Evolutionary conservation across 768 basidiomycete species (phyloP), one percentile per base, ranked within the genome.

Genomic region (Pleurotus djamor): DNA sequence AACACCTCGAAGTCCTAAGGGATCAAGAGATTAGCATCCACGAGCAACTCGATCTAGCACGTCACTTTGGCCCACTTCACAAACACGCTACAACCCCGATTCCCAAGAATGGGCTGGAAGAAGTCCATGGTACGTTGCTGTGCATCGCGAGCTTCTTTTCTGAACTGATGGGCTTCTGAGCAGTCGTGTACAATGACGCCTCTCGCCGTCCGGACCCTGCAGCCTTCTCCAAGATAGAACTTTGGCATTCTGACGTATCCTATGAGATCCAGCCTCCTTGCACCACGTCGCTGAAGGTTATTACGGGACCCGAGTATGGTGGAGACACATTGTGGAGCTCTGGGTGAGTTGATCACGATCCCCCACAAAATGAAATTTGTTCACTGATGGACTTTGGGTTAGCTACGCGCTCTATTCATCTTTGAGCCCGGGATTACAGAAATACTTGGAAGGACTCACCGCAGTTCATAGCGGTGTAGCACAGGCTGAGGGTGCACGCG

Each of bases 381-480:
- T 56, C 37, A 43, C 21, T 45, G 28, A 51, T 10, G 13, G 51
- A n/a, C 50, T 28, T 41, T 21, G 37, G 32, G 47, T 16, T 58
- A 91, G 89, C 38, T 91, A 91, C 66, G 87, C 90, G 3, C 77
- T 93, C n/a, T 93, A 92, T 74, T 92, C 91, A 2, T 88, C 87
- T 45, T 76, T 92, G 60, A 93, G 92, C 66, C 80, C 84, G 0
- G 83, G 83, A 10, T 79, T 92, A 72, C 89, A 92, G 67, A 81
- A 75, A 48, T 93, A 92, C 71, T 79, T 94, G 56, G 91, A 92
- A 65, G 84, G 86, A 28, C 75, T 92, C 37, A 76, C 74, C 34
- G 91, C 89, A 7, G 79, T 93, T 2, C 91, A 93, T 72, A 89
- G 89, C 57, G 91, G 83, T 2, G 86, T 86, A 43, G 86, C 85